A percentile compares a stretch with the other conserved stretches of the same genome.
These are phyloP conservation scores for Metrosideros polymorpha DNA, from an alignment of 441 rosid genomes.

Conservation along the genomic window DNA sequence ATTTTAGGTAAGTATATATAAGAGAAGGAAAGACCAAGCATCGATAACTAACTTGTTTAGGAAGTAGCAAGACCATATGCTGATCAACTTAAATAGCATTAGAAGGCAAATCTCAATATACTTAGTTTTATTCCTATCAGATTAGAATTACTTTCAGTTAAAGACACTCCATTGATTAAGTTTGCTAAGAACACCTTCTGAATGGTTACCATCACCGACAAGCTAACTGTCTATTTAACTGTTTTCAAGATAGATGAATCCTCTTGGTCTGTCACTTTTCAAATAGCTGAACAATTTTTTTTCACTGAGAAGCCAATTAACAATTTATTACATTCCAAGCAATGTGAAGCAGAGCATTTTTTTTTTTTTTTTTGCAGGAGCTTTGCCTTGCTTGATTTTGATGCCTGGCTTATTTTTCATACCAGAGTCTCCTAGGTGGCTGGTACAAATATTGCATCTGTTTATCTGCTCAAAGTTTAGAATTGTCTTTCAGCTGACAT, in stretches of 20 bases:
- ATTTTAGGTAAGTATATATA: constrained; percentile 41
- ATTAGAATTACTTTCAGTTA: neutral
- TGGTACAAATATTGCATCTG: constrained; percentile 32
- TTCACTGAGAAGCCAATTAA: neutral
- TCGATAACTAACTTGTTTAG: neutral
- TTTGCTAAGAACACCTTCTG: neutral
- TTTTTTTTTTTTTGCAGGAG: constrained; percentile 33
- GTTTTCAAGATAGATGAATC: neutral
- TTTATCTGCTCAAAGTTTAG: neutral
- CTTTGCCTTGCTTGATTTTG: constrained; percentile 43
- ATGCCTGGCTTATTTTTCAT: constrained; percentile 75
- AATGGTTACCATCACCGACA: neutral
- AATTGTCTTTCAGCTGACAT: neutral
- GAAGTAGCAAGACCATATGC: neutral
- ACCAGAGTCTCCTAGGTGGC: constrained; percentile 83
- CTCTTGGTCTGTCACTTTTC: neutral
- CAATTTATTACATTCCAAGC: neutral
- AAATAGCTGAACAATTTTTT: neutral
- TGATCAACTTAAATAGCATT: neutral
- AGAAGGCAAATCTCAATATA: neutral
- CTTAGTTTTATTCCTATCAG: neutral
- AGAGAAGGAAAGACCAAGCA: neutral
- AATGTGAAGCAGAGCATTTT: neutral
- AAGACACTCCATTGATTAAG: neutral
- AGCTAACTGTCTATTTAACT: neutral